phyloP scores from a whole-genome alignment of 192 early-diverging fungal genomes.

The Coemansia sp. region DNA sequence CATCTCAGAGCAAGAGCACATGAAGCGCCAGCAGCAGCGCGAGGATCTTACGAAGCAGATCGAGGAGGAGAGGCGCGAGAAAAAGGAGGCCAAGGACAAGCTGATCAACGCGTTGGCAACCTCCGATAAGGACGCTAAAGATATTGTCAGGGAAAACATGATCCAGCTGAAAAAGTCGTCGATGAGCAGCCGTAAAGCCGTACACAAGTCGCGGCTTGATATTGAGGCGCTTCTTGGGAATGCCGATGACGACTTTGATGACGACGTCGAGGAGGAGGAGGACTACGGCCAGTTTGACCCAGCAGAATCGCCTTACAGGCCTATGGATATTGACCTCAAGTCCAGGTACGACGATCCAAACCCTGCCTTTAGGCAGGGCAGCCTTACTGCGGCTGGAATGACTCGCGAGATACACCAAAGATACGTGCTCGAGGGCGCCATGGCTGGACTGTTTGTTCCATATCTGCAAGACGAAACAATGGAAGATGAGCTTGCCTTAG shows the following conservation, averaged over 20 bases:
- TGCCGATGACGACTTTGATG: slow-evolving; percentile 25
- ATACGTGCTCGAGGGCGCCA: slow-evolving; percentile 47
- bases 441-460: slow-evolving; percentile 47
- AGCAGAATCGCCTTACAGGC: slow-evolving; percentile 45
- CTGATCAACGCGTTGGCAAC: slow-evolving; percentile 72
- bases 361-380: slow-evolving; percentile 36
- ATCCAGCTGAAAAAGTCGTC: slow-evolving; percentile 49
- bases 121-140: slow-evolving; percentile 49
- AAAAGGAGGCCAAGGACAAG: slow-evolving; percentile 63
- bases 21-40: slow-evolving; percentile 56
- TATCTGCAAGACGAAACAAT: slow-evolving; percentile 10
- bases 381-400: slow-evolving; percentile 35
- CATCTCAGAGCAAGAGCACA: slow-evolving; percentile 54
- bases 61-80: slow-evolving; percentile 69
- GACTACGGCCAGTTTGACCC: slow-evolving; percentile 40
- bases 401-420: slow-evolving; percentile 53
- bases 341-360: slow-evolving; percentile 43
- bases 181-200: slow-evolving; percentile 28
- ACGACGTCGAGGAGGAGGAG: slow-evolving; percentile 22
- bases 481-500: background rate
- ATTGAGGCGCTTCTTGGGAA: slow-evolving; percentile 31
- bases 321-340: slow-evolving; percentile 27
- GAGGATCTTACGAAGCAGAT: slow-evolving; percentile 72
- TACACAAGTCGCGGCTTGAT: slow-evolving; percentile 28
- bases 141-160: slow-evolving; percentile 45